A percentile compares a stretch with the other conserved stretches of the same genome.
Conservation (phyloP, 352 stramenopile species). For the Phytophthora fragariae region DNA sequence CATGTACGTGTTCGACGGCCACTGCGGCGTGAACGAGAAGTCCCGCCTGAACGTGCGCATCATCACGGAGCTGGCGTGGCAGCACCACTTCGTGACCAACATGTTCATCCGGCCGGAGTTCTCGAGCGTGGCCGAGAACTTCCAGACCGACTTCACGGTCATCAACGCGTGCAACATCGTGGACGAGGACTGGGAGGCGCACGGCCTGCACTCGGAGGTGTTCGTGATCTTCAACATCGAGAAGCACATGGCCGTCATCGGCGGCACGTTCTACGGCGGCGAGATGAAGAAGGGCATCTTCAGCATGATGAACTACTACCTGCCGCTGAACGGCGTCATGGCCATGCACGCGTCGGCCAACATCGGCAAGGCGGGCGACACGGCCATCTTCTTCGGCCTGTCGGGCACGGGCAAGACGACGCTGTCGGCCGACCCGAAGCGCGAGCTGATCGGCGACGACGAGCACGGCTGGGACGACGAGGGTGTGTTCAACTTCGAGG, state of each 20-base stretch:
- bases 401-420: constrained; percentile 93
- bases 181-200: constrained; percentile 94
- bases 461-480: constrained; percentile 99
- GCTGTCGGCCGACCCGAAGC: constrained; percentile 90
- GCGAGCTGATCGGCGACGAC: constrained; percentile 81
- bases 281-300: constrained; percentile 99
- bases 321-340: constrained; percentile 95
- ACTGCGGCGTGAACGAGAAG: constrained; percentile 93
- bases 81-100: constrained; percentile 88
- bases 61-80: constrained; percentile 98
- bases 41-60: constrained; percentile 97
- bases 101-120: constrained; percentile 75
- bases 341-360: constrained; percentile 99
- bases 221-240: constrained; percentile 98
- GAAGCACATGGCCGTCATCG: constrained; percentile 95
- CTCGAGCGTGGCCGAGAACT: constrained; percentile 89
- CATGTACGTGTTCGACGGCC: constrained; percentile 97
- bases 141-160: constrained; percentile 97
- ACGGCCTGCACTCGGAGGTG: constrained; percentile 96
- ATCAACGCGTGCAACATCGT: constrained; percentile 97
- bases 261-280: constrained; percentile 97
- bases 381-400: constrained; percentile 98
- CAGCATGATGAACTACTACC: constrained; percentile 98
- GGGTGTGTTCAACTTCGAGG: constrained; percentile 99
- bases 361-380: constrained; percentile 96